Percentiles rank a stretch among this genome's conserved stretches.
phyloP scores from a whole-genome alignment of 208 protist genomes.

The Trypanosoma grayi region DNA sequence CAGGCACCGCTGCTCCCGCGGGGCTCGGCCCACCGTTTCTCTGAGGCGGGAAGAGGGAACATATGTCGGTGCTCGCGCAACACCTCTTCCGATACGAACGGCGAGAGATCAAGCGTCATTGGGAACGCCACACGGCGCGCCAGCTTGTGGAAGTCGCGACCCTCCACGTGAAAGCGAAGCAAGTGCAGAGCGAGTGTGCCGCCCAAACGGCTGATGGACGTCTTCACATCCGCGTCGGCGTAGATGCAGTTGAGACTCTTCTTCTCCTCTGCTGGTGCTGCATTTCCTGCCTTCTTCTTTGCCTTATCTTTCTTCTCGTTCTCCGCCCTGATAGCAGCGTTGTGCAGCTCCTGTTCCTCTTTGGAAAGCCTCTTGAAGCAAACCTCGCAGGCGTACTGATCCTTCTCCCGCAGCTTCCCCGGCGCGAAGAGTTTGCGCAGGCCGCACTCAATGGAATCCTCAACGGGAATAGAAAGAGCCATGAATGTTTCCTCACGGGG shows the following conservation, averaged over 20 bases:
- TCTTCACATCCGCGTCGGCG: slow-evolving; percentile 62
- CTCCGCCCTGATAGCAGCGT: slow-evolving; percentile 31
- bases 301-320: slow-evolving; percentile 35
- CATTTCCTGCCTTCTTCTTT: slow-evolving; percentile 17
- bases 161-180: slow-evolving; percentile 78
- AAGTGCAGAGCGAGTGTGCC: slow-evolving; percentile 75
- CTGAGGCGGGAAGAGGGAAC: slow-evolving; percentile 30
- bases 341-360: slow-evolving; percentile 63
- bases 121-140: slow-evolving; percentile 53
- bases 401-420: slow-evolving; percentile 43
- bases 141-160: slow-evolving; percentile 64
- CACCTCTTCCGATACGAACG: slow-evolving; percentile 47
- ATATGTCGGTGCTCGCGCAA: slow-evolving; percentile 33
- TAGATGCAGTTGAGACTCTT: slow-evolving; percentile 61
- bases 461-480: slow-evolving; percentile 76
- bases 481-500: slow-evolving; percentile 82
- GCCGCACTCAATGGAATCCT: slow-evolving; percentile 53
- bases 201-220: slow-evolving; percentile 55
- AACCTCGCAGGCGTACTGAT: slow-evolving; percentile 80
- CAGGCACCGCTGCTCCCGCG: slow-evolving; percentile 3
- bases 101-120: slow-evolving; percentile 50
- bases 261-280: slow-evolving; percentile 31
- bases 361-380: slow-evolving; percentile 68
- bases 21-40: slow-evolving; percentile 38
- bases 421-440: slow-evolving; percentile 48